Conservation (phyloP, 208 protist species). For the Porcisia hertigi region DNA sequence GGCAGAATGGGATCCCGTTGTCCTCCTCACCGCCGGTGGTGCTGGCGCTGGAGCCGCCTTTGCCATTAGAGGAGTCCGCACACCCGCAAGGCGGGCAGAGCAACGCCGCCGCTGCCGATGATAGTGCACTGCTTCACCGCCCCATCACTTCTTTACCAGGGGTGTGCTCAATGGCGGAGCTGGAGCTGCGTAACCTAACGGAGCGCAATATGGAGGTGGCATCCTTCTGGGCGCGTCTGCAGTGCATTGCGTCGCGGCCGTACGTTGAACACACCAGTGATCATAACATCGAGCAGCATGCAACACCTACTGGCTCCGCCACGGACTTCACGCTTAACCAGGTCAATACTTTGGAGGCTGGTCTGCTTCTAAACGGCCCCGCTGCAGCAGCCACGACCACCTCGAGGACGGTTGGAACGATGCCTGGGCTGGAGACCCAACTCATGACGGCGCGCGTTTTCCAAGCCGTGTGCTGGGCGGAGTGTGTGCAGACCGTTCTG, state of each 20-base stretch:
- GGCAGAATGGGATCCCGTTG: neutral
- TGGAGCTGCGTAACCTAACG: conserved; percentile 20
- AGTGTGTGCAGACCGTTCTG: conserved; percentile 33
- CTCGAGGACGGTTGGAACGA: neutral
- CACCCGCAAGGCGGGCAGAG: neutral
- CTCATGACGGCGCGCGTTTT: conserved; percentile 29
- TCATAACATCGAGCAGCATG: neutral
- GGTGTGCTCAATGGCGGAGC: conserved; percentile 25
- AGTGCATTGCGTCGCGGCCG: conserved; percentile 4
- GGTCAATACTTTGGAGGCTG: conserved; percentile 4
- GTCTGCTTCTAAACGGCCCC: neutral
- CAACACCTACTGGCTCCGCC: neutral
- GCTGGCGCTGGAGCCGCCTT: neutral
- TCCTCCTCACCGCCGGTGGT: conserved; percentile 6
- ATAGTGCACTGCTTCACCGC: conserved; percentile 5
- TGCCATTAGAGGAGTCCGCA: neutral
- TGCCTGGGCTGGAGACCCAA: conserved; percentile 4
- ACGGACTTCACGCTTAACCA: neutral
- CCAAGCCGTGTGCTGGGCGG: conserved; percentile 32
- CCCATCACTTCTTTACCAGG: conserved; percentile 27
- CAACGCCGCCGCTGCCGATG: neutral
- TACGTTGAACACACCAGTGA: neutral
- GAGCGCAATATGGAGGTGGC: conserved; percentile 16
- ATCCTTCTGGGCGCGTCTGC: conserved; percentile 31
- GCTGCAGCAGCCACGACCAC: neutral